Conservation (phyloP, 192 early-diverging fungal species). For the Backusella parvicylindrica region DNA sequence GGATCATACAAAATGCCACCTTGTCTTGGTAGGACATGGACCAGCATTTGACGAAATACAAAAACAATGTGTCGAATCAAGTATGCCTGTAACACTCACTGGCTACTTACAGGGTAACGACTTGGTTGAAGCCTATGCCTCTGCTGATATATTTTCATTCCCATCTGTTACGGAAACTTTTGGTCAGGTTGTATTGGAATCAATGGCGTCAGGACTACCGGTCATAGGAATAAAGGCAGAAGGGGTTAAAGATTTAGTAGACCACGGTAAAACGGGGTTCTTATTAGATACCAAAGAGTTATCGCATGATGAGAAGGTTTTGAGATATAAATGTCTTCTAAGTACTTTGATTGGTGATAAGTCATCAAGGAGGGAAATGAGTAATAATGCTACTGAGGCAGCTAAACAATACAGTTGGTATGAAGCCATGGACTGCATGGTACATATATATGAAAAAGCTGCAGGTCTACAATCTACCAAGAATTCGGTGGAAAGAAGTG, state of each 20-base stretch:
- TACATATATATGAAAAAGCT: constrained; percentile 10
- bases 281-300: constrained; percentile 4
- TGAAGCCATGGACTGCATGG: constrained; percentile 22
- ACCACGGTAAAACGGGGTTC: constrained; percentile 18
- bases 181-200: constrained; percentile 33
- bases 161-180: constrained; percentile 34
- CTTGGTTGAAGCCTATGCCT: constrained; percentile 29
- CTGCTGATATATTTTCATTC: constrained; percentile 34
- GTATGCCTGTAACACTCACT: constrained; percentile 29
- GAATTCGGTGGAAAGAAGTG: background rate
- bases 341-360: background rate
- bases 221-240: constrained; percentile 30
- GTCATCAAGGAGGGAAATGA: background rate
- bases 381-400: background rate
- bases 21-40: constrained; percentile 34
- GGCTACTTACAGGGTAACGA: constrained; percentile 25
- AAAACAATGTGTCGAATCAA: background rate
- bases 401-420: constrained; percentile 19
- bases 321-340: constrained; percentile 1
- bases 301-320: background rate
- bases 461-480: background rate
- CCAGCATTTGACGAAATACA: constrained; percentile 32
- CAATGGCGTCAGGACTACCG: constrained; percentile 31
- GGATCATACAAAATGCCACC: constrained; percentile 28
- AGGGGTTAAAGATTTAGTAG: constrained; percentile 26